These are phyloP conservation scores for Candida sonorensis DNA, from an alignment of 805 yeast species.

Conservation along the genomic window DNA sequence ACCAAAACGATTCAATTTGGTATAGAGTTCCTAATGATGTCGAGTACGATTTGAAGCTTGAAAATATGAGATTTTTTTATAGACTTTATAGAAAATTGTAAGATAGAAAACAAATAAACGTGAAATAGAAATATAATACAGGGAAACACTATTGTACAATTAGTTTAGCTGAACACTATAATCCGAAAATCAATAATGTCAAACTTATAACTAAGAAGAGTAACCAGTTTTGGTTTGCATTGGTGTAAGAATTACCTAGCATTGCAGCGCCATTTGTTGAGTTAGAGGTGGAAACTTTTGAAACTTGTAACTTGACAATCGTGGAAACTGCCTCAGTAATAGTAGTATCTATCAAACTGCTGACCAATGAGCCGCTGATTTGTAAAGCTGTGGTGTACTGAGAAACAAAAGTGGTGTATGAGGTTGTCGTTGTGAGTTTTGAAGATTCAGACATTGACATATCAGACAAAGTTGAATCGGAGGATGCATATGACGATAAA, in stretches of 20 bases:
- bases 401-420: slow-evolving; percentile 11
- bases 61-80: slow-evolving; percentile 83
- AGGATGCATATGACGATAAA: slow-evolving; percentile 3
- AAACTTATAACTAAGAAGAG: too few relatives aligned
- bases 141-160: too few relatives aligned
- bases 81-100: slow-evolving; percentile 52
- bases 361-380: slow-evolving; percentile 9
- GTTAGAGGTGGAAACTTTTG: slow-evolving; percentile 11
- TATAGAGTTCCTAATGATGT: slow-evolving; percentile 49
- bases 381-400: slow-evolving; percentile 4
- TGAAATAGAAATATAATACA: background rate
- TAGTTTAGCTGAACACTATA: too few relatives aligned
- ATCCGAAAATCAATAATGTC: too few relatives aligned
- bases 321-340: slow-evolving; percentile 10
- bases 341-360: slow-evolving; percentile 7
- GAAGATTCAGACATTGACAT: too few relatives aligned
- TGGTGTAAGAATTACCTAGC: too few relatives aligned
- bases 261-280: slow-evolving; percentile 16
- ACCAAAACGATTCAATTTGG: slow-evolving; percentile 74
- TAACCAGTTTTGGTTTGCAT: too few relatives aligned
- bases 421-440: slow-evolving; percentile 8
- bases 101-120: background rate
- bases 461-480: too few relatives aligned
- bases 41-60: slow-evolving; percentile 62
- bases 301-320: slow-evolving; percentile 12